Evolutionary conservation across 1,284 basidiomycete species (phyloP).

Genomic region (Malassezia brasiliensis): DNA sequence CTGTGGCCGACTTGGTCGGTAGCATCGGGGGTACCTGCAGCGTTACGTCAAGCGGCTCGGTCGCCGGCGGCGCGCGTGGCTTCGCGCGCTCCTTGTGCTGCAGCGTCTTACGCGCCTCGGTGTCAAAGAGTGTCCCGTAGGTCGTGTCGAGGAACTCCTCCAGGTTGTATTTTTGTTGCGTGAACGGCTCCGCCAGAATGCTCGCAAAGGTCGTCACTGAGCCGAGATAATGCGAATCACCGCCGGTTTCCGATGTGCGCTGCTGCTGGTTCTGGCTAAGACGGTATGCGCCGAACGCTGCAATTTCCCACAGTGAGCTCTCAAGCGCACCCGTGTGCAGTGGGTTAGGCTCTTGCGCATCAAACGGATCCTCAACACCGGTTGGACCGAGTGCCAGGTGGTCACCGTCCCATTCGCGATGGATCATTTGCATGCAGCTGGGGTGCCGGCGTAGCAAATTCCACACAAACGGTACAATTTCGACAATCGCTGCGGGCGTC

Average conservation of each 20-base stretch:
- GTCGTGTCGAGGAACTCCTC: conserved; percentile 97
- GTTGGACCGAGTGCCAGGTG: conserved; percentile 34
- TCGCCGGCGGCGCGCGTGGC: conserved; percentile 12
- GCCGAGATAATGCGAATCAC: conserved; percentile 67
- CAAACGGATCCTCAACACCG: conserved; percentile 51
- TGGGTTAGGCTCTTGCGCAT: conserved; percentile 62
- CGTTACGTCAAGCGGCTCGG: conserved; percentile 5
- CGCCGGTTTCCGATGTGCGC: conserved; percentile 15
- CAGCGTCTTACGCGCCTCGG: conserved; percentile 68
- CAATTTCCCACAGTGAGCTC: conserved; percentile 85
- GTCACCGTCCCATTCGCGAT: conserved; percentile 51
- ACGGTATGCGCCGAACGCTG: conserved; percentile 56
- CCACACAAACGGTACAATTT: conserved; percentile 85
- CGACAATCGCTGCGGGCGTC: conserved; percentile 79
- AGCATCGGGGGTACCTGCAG: conserved; percentile 14
- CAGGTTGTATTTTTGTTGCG: conserved; percentile 75
- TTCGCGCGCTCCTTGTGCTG: conserved; percentile 13
- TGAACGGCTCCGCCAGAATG: conserved; percentile 84
- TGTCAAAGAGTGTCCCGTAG: conserved; percentile 83
- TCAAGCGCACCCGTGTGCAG: conserved; percentile 67
- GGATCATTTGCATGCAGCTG: conserved; percentile 83
- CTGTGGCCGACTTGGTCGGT: conserved; percentile 5
- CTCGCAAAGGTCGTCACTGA: conserved; percentile 72
- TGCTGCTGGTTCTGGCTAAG: conserved; percentile 13
- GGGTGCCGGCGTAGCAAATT: conserved; percentile 89